Base-by-base conservation (phyloP, 129 eudicot genomes). In the Gnaphalium uliginosum region DNA sequence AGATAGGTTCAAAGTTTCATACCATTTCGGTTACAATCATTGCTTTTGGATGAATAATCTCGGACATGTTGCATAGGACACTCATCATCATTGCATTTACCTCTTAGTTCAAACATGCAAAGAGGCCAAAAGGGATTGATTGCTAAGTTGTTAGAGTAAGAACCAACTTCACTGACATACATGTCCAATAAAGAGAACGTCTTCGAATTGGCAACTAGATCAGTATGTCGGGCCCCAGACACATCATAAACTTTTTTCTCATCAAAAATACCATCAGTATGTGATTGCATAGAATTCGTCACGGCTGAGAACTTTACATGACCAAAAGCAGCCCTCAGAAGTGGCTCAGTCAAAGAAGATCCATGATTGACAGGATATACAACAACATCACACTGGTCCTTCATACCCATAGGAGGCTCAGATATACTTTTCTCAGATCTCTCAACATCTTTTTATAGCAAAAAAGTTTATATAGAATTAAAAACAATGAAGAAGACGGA, bases 51-150 rank as follows among this genome's bases (percentile, higher is more conserved):
- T 70, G 92, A 81, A 62, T 81, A 73, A 68, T 86, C 87, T 78
- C 78, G 86, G n/a, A 74, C 72, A 82, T 90, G 96, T 70, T 90
- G 93, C 93, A 89, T 86, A 50, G 85, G 68, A 82, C 96, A 90
- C 76, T 90, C 93, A 78, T 88, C 89, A 68, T 90, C 80, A 65
- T 88, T 88, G 86, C 96, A 90, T 78, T 83, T 88, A 11, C 96
- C 96, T 59, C 91, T 83, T 70, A 90, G 85, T 77, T 90, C 93
- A 72, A 54, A 90, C 93, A 88, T 90, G 78, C 96, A 90, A 73
- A 88, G 88, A 51, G 96, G 91, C 96, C 89, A 84, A 51, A 82
- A 79, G 41, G 96, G 93, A 76, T 90, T 81, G 15, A 90, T 81
- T 17, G 83, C 81, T 68, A 76, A 73, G 69, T 78, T 82, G 82